A percentile compares a stretch with the other conserved stretches of the same genome.
phyloP scores from a whole-genome alignment of 208 protist genomes.

The Crithidia acanthocephali region DNA sequence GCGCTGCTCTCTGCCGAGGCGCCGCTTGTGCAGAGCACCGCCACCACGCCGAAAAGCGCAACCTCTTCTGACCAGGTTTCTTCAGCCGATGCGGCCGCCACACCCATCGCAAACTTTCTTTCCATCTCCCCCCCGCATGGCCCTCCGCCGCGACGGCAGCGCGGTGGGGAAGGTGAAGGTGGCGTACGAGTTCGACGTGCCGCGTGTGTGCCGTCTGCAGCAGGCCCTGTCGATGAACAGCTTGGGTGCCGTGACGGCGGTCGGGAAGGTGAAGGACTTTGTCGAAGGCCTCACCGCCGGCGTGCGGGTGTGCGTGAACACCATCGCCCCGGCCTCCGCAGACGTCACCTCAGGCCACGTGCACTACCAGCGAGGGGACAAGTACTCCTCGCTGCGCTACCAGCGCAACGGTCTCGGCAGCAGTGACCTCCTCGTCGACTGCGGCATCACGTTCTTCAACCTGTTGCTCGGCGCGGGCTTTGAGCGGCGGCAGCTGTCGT shows the following conservation, averaged over 20 bases:
- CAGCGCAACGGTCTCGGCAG: conserved; percentile 88
- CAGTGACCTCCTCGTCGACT: conserved; percentile 86
- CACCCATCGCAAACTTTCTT: conserved; percentile 35
- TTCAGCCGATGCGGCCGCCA: neutral
- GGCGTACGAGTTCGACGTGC: conserved; percentile 55
- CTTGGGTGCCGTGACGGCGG: conserved; percentile 54
- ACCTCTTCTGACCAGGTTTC: neutral
- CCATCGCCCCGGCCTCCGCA: conserved; percentile 81
- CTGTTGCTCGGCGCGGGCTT: conserved; percentile 80
- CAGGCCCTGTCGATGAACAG: conserved; percentile 71
- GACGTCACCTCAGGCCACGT: conserved; percentile 67
- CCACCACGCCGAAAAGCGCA: neutral
- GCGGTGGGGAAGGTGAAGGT: conserved; percentile 84
- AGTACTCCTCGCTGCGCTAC: conserved; percentile 71
- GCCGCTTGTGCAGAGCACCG: neutral
- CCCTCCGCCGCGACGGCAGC: conserved; percentile 58
- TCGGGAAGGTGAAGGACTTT: conserved; percentile 55
- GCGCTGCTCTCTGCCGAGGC: conserved; percentile 13
- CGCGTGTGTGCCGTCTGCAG: conserved; percentile 69
- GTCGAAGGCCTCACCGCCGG: conserved; percentile 72
- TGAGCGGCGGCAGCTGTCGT: conserved; percentile 81
- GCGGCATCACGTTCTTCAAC: conserved; percentile 85
- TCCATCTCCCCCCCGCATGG: conserved; percentile 81
- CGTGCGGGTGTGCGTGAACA: conserved; percentile 69
- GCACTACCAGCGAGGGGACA: conserved; percentile 76